Evolutionary conservation across 2,329 filamentous ascomycete species (phyloP), one percentile per base, ranked within the genome.

Genomic region (Apiospora sp.): DNA sequence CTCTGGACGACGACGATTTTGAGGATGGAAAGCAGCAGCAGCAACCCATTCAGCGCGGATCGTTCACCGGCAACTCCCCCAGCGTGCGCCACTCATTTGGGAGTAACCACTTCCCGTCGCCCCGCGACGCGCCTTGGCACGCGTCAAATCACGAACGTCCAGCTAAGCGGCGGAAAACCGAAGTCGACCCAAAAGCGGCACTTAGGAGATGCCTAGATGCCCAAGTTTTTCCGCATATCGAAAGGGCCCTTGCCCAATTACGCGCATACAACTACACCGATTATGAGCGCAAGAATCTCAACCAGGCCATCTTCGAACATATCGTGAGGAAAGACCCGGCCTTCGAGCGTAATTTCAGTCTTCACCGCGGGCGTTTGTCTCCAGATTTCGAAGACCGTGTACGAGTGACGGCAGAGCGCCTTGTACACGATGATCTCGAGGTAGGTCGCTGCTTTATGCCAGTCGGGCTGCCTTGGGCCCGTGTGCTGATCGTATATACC

Each of bases 181-280:
- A 22, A 14, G 30, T 43, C 5, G 44, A 64, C 2, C 19, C 22
- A 37, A 41, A 37, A 1, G 3, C 16, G 7, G 30, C n/a, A 14
- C 14, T 48, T n/a, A 68, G 48, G 43, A 30, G 27, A 48, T 68
- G 67, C 24, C 43, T 68, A 1, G 41, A 68, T 2, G 22, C 14
- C 3, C 44, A 68, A 27, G 44, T 68, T 7, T 68, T 68, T 13
- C 67, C 67, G 12, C 67, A 68, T 34, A 68, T 68, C 8, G 67
- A 68, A n/a, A 46, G 19, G 4, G 44, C 67, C 2, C 41, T 68
- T 48, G n/a, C 67, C 41, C 8, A 19, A 6, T 7, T 68, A 5
- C n/a, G 10, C 19, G 41, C 58, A 16, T 41, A 27, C 24, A n/a
- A 43, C 7, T 58, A 71, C 14, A 27, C 37, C 24, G 22, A 58